A percentile compares a stretch with the other conserved stretches of the same genome.
Conservation (phyloP, 2,329 filamentous ascomycete genomes). For the Amesomyces nigricolor region DNA sequence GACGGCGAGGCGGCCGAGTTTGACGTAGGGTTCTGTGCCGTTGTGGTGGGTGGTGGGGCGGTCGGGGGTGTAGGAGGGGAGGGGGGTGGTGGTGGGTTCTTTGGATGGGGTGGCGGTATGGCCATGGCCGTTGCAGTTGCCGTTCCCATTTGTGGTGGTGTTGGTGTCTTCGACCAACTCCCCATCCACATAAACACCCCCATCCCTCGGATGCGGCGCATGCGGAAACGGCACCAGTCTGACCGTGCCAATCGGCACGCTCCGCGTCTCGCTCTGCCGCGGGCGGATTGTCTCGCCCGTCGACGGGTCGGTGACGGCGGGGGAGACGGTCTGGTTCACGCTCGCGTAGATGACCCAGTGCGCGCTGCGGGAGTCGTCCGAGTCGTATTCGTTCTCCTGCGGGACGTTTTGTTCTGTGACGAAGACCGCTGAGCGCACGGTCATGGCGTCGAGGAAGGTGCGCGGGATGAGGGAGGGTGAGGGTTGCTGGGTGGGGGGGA, state of each 20-base stretch:
- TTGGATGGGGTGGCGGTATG: slow-evolving; percentile 7
- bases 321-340: slow-evolving; percentile 44
- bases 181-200: slow-evolving; percentile 44
- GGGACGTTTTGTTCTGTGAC: slow-evolving; percentile 54
- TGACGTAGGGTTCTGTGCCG: slow-evolving; percentile 69
- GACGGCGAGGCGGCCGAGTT: slow-evolving; percentile 73
- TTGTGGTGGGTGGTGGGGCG: slow-evolving; percentile 49
- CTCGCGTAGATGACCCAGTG: slow-evolving; percentile 85
- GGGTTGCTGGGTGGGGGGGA: slow-evolving; percentile 39
- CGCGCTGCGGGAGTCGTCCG: slow-evolving; percentile 62
- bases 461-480: slow-evolving; percentile 40
- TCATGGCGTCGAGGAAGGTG: slow-evolving; percentile 59
- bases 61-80: slow-evolving; percentile 31
- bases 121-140: background rate
- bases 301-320: slow-evolving; percentile 37
- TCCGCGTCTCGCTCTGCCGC: slow-evolving; percentile 40
- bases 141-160: background rate
- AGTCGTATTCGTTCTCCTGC: slow-evolving; percentile 69
- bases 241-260: slow-evolving; percentile 64
- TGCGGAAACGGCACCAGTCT: slow-evolving; percentile 80
- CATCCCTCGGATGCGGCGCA: slow-evolving; percentile 52
- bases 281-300: slow-evolving; percentile 38
- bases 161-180: slow-evolving; percentile 28
- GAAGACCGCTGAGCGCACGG: slow-evolving; percentile 56
- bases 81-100: slow-evolving; percentile 14